Evolutionary conservation across 495 filamentous ascomycete species (phyloP), one percentile per base, ranked within the genome.

Genomic region (Durotheca rogersii): DNA sequence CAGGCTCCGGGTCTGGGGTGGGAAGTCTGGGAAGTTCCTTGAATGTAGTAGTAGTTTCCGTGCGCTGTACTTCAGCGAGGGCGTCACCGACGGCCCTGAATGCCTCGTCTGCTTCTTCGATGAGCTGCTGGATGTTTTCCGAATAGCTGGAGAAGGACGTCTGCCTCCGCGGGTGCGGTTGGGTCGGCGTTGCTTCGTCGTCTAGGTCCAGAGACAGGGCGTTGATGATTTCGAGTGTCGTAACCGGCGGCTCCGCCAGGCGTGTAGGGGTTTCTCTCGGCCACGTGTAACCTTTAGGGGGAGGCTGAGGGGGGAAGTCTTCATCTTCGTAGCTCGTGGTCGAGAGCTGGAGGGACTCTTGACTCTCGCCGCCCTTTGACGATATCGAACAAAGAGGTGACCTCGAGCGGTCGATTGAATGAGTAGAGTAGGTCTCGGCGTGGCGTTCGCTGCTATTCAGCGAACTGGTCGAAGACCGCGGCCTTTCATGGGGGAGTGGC

Each of bases 391-490:
- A 58, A 55, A 51, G 59, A 30, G 62, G 59, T 16, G 62, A 66
- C 29, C 55, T 51, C 53, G 51, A 57, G 44, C 51, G 59, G 30
- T 38, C 38, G 49, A 50, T 50, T 33, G 44, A 46, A 14, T 49
- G 50, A 29, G 51, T 58, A 20, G 49, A 59, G 25, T 46, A 44
- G 27, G 18, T 49, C 19, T 58, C 58, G 29, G 40, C 30, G 46
- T 61, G 54, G 54, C 63, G 67, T 16, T 78, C 69, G 43, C 53
- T 72, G 36, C 66, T 75, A 65, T 64, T 69, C 56, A 76, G 71
- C 61, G 75, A 80, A 44, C 69, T 73, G 15, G 63, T 62, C 14
- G 73, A 79, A 14, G 75, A 74, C 47, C 69, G 65, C 14, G 72
- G 71, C 12, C 70, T 74, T 31, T 72, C 69, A 33, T 51, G 35